Percentiles rank a stretch among this genome's conserved stretches.
phyloP scores from a whole-genome alignment of 345 rosid genomes.

The Gossypium anomalum region DNA sequence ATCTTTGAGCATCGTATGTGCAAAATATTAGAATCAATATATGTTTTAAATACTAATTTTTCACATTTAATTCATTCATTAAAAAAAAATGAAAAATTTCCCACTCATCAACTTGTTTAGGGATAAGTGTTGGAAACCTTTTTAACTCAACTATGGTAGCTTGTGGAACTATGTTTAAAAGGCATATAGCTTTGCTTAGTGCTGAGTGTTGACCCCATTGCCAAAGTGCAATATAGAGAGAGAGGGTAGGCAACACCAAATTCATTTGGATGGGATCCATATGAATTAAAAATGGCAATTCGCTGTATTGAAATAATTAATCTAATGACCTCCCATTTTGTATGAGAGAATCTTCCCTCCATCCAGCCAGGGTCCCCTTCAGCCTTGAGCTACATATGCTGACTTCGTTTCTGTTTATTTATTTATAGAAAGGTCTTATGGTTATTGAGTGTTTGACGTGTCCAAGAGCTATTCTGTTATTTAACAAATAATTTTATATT shows the following conservation, averaged over 20 bases:
- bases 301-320: not conserved
- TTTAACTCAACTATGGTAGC: not conserved
- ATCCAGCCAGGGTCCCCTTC: not conserved
- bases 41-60: not conserved
- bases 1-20: not conserved
- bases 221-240: not conserved
- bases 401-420: not conserved
- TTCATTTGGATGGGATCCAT: slow-evolving; percentile 7
- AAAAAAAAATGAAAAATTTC: not conserved
- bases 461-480: not conserved
- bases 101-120: too few species aligned
- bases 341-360: slow-evolving; percentile 12
- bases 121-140: not conserved
- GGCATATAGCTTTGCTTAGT: slow-evolving; percentile 6
- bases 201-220: slow-evolving; percentile 7
- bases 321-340: not conserved
- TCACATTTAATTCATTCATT: not conserved
- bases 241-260: not conserved
- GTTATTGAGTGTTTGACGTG: not conserved
- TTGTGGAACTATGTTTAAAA: not conserved
- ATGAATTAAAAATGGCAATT: not conserved
- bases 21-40: not conserved
- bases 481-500: not conserved
- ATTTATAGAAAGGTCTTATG: not conserved
- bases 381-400: not conserved